A percentile compares a stretch with the other conserved stretches of the same genome.
phyloP scores from a whole-genome alignment of 257 asterid genomes.

The Salvia splendens region DNA sequence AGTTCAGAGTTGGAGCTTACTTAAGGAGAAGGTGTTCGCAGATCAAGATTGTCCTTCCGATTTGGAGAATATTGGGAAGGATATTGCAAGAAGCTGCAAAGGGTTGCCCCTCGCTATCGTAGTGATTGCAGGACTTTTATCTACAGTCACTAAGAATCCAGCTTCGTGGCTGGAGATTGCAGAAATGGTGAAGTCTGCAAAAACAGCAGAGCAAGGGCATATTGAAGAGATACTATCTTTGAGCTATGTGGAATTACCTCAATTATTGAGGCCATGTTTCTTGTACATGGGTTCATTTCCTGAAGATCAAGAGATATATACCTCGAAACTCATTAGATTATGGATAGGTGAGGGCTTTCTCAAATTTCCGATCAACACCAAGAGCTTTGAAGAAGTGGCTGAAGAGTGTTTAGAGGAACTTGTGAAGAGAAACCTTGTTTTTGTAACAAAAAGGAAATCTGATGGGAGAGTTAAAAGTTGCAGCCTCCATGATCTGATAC shows the following conservation, averaged over 20 bases:
- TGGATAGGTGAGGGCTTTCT: conserved; percentile 34
- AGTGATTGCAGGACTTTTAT: not conserved
- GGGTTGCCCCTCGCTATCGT: conserved; percentile 21
- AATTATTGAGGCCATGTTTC: conserved; percentile 24
- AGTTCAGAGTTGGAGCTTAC: not conserved
- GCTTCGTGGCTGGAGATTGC: too few relatives aligned
- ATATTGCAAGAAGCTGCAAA: conserved; percentile 11
- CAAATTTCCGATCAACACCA: not conserved
- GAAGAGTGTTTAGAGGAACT: conserved; percentile 25
- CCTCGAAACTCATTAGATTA: conserved; percentile 12
- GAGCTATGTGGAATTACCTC: conserved; percentile 24
- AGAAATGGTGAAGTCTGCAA: not conserved
- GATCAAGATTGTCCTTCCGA: conserved; percentile 1
- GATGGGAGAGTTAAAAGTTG: conserved; percentile 25
- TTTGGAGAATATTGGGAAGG: conserved; percentile 5
- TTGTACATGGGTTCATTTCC: conserved; percentile 21
- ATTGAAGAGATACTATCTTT: conserved; percentile 25
- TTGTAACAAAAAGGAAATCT: conserved; percentile 8
- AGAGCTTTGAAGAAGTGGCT: conserved; percentile 12
- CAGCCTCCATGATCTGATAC: conserved; percentile 28
- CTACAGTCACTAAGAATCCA: not conserved
- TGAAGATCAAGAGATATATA: conserved; percentile 15
- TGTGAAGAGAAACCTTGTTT: conserved; percentile 32
- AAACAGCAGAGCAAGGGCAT: not conserved
- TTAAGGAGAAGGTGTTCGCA: not conserved